Percentiles rank a stretch among this genome's conserved stretches.
These are phyloP conservation scores for Urochloa ruziziensis DNA, from an alignment of 176 grass and related monocot genomes.

Conservation along the genomic window DNA sequence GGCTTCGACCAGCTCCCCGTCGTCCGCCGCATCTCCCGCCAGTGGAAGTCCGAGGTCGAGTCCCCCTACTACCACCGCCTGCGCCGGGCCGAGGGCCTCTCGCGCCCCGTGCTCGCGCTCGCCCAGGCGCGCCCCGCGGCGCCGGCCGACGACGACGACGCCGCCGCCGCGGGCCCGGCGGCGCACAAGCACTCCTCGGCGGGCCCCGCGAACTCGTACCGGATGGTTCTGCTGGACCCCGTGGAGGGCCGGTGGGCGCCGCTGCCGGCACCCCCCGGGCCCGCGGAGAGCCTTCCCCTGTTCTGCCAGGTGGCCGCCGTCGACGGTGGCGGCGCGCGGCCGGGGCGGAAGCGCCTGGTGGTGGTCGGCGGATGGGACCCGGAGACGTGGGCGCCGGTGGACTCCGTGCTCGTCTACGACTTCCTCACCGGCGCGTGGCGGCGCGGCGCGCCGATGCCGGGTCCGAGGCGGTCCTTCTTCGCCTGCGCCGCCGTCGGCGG, in stretches of 20 bases:
- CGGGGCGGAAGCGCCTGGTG: constrained; percentile 51
- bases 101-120: constrained; percentile 31
- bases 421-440: constrained; percentile 59
- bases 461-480: constrained; percentile 73
- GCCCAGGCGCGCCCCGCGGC: constrained; percentile 33
- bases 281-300: constrained; percentile 54
- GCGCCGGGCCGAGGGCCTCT: constrained; percentile 37
- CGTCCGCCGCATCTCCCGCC: constrained; percentile 63
- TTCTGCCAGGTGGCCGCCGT: constrained; percentile 77
- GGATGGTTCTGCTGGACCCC: constrained; percentile 53
- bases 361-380: constrained; percentile 83
- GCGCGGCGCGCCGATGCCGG: constrained; percentile 49
- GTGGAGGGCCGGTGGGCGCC: constrained; percentile 37
- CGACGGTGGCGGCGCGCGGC: constrained; percentile 14
- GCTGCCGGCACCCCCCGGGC: constrained; percentile 41
- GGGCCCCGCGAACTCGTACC: constrained; percentile 38
- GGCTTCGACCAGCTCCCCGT: constrained; percentile 61
- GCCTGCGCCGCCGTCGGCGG: constrained; percentile 49
- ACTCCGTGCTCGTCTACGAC: constrained; percentile 76
- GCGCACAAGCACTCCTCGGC: constrained; percentile 15
- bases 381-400: constrained; percentile 67
- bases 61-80: constrained; percentile 50
- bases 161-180: not conserved
- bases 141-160: not conserved
- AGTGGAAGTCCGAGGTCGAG: constrained; percentile 76